A percentile compares a stretch with the other conserved stretches of the same genome.
phyloP scores from a whole-genome alignment of 169 alveolate genomes.

The Plasmodium billcollinsi region DNA sequence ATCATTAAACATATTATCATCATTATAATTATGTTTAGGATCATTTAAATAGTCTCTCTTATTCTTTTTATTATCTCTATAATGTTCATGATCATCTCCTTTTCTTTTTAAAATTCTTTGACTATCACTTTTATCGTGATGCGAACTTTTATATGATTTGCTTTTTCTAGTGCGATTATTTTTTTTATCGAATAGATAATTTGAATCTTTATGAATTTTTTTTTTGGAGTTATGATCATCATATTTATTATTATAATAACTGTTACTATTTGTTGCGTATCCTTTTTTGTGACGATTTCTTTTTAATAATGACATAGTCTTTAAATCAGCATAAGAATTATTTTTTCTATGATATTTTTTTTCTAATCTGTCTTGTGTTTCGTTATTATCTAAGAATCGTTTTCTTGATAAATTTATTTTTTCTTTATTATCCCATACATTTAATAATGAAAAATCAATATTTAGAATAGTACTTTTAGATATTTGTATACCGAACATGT shows the following conservation, averaged over 20 bases:
- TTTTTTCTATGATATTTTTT: conserved; percentile 8
- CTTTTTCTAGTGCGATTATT: not conserved
- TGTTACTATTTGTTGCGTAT: not conserved
- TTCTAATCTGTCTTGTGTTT: conserved; percentile 18
- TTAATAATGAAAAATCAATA: conserved; percentile 34
- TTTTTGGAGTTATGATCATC: not conserved
- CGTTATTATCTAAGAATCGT: conserved; percentile 34
- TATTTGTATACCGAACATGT: conserved; percentile 37
- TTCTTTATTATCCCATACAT: conserved; percentile 47
- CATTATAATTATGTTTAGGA: not conserved
- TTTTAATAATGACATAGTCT: conserved; percentile 28
- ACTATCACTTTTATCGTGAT: conserved; percentile 1
- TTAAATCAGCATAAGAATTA: conserved; percentile 27
- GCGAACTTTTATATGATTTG: not conserved
- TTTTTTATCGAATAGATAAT: not conserved
- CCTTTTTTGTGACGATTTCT: conserved; percentile 12
- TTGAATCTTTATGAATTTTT: not conserved
- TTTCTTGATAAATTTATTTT: conserved; percentile 18
- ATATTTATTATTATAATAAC: not conserved
- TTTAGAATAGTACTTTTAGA: conserved; percentile 29
- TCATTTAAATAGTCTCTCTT: not conserved
- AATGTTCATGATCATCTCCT: not conserved
- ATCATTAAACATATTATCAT: not conserved
- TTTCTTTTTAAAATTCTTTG: not conserved
- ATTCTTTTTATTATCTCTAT: conserved; percentile 32